Evolutionary conservation across 2,329 filamentous ascomycete genomes (phyloP), one percentile per base, ranked within the genome.

Genomic region (Aspergillus sp.): DNA sequence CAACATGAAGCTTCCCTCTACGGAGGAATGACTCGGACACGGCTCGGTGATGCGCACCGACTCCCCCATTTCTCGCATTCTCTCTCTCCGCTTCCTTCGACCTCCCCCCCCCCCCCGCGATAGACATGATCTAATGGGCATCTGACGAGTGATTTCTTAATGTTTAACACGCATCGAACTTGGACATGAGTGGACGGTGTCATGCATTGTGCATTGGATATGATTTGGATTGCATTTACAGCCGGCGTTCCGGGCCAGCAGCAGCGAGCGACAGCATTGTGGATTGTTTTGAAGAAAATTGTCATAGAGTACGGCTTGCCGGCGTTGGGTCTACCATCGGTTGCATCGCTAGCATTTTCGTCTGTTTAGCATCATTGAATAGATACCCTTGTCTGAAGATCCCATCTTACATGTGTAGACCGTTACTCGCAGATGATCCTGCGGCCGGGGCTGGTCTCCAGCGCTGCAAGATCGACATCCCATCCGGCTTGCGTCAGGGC

Each of bases 371-470:
- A 8, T 26, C 24, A 8, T 26, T 26, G n/a, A 48, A 54, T 50
- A 54, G 52, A 54, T 54, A 54, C 52, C 52, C 52, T 51, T 51
- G n/a, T n/a, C n/a, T n/a, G n/a, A 6, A 22, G 20, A 22, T 22
- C 20, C 20, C 20, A 22, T 22, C 20, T 6, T 22, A 22, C 20
- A 22, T 4, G 24, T 26, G 10, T 20, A 40, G 8, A 20, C 47
- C 26, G 5, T 5, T 22, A 43, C n/a, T 40, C 20, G 30, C 40
- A 44, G 20, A 43, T 35, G 47, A 77, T 55, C 53, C 75, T 67
- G 49, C 64, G 62, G 10, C 81, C 83, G 44, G 80, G 74, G 53
- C 73, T 77, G 16, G 86, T 90, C 74, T 91, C 87, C 60, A 92
- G 73, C 5, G 83, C 85, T 36, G 78, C 78, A 47, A 77, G 77